Base-by-base conservation (phyloP, 768 basidiomycete species). In the Russula abietina region DNA sequence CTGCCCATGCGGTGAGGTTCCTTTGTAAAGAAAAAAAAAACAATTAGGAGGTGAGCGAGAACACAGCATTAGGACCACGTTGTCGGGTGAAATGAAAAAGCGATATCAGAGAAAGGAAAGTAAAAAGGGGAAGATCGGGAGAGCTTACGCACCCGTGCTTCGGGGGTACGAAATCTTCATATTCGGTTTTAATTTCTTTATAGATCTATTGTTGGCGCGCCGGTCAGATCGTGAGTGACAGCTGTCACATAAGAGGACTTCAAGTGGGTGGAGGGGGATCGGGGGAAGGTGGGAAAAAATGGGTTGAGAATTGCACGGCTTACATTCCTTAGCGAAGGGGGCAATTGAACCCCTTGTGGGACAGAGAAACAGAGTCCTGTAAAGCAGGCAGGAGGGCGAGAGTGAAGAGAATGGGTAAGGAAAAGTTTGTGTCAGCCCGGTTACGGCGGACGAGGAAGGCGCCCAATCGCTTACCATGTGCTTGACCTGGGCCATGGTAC, bases 311-410 rank as follows among this genome's bases (percentile, higher is more conserved):
- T 67, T 67, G 22, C 22, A 45, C 45, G 84, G 71, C 43, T 33
- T 69, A 89, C 89, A 75, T 95, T 96, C 69, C 79, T 80, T 69
- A 97, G 76, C 14, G 92, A 95, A 5, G 92, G 91, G 2, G 94
- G 95, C 17, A 86, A 75, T 26, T 76, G 59, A 28, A 94, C 79
- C 14, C 91, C 92, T 39, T 78, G 78, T 12, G 86, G 87, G n/a
- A 98, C 95, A 16, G 92, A 94, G 75, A 98, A 98, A 75, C 88
- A 84, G 57, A 91, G 78, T 61, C 93, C 91, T 93, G 60, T 60
- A 57, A 22, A 22, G 22, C 11, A 22, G 59, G n/a, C 33, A 38
- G 3, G 38, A 17, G 26, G n/a, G 30, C 1, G 22, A 7, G 8
- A n/a, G n/a, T n/a, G n/a, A n/a, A n/a, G 41, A 30, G 5, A n/a